These are phyloP conservation scores for Neurospora sp. DNA, from an alignment of 495 filamentous ascomycete genomes.

Conservation along the genomic window DNA sequence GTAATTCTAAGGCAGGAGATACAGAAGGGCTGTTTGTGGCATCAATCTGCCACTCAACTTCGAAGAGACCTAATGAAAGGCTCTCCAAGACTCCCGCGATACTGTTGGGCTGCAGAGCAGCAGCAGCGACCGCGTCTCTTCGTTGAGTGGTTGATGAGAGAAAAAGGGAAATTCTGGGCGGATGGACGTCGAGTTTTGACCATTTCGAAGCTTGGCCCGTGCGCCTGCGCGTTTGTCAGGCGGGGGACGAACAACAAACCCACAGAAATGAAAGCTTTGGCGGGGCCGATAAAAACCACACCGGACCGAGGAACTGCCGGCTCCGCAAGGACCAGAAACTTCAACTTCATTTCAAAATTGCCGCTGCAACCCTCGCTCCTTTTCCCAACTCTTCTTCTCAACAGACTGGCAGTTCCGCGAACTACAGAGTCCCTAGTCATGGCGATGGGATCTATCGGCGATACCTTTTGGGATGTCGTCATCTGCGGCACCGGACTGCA, in stretches of 20 bases:
- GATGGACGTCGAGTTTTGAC: not conserved
- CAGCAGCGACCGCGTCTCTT: slow-evolving; percentile 30
- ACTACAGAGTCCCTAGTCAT: slow-evolving; percentile 10
- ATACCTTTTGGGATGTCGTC: slow-evolving; percentile 82
- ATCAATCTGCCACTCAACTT: slow-evolving; percentile 60
- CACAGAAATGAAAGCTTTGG: not conserved
- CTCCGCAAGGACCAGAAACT: slow-evolving; percentile 7
- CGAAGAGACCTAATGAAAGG: slow-evolving; percentile 64
- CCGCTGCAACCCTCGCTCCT: slow-evolving; percentile 10
- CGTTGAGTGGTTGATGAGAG: slow-evolving; percentile 43
- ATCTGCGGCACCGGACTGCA: slow-evolving; percentile 82
- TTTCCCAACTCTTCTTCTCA: slow-evolving; percentile 17
- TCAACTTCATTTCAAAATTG: slow-evolving; percentile 26
- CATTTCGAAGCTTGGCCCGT: slow-evolving; percentile 6
- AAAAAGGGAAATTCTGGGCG: slow-evolving; percentile 17
- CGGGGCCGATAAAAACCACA: not conserved
- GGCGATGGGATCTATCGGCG: slow-evolving; percentile 69
- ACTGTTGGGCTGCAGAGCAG: slow-evolving; percentile 20
- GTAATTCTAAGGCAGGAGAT: slow-evolving; percentile 88
- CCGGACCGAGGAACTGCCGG: slow-evolving; percentile 16
- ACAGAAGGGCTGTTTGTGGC: slow-evolving; percentile 56
- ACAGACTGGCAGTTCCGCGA: slow-evolving; percentile 10
- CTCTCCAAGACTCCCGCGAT: slow-evolving; percentile 30
- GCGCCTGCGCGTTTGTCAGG: not conserved
- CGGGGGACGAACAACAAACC: not conserved